These are phyloP conservation scores for Silene uniflora DNA, from an alignment of 148 eudicot species.

Conservation along the genomic window DNA sequence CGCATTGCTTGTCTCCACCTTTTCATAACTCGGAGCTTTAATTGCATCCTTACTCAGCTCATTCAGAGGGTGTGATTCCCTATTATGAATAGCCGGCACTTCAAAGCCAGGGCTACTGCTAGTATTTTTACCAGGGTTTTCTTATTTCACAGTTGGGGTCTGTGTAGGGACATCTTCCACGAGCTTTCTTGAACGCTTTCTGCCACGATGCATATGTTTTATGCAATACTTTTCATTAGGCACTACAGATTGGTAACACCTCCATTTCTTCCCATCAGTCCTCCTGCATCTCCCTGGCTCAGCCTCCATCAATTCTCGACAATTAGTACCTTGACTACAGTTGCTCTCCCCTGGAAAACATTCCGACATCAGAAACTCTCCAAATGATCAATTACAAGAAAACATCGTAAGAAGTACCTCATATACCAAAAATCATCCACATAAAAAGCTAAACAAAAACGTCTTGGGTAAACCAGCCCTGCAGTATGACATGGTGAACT, in stretches of 20 bases:
- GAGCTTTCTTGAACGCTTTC: slow-evolving; percentile 79
- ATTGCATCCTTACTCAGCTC: slow-evolving; percentile 5
- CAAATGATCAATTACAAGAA: neutral
- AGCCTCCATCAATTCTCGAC: slow-evolving; percentile 32
- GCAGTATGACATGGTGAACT: neutral
- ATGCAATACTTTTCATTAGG: slow-evolving; percentile 57
- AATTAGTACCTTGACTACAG: slow-evolving; percentile 12
- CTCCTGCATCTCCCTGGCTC: slow-evolving; percentile 67
- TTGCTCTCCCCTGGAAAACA: slow-evolving; percentile 26
- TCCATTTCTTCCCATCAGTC: slow-evolving; percentile 76
- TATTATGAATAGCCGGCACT: neutral
- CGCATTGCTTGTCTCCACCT: slow-evolving; percentile 2
- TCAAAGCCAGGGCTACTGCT: neutral
- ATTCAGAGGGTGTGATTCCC: neutral
- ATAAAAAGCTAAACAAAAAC: too few relatives aligned
- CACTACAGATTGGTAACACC: slow-evolving; percentile 45
- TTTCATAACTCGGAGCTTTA: neutral
- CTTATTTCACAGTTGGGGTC: neutral
- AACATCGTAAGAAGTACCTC: neutral
- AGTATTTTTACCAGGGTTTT: neutral
- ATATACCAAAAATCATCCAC: neutral
- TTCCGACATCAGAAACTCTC: neutral
- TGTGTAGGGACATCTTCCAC: slow-evolving; percentile 45
- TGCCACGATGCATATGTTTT: slow-evolving; percentile 62
- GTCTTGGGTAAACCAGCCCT: too few relatives aligned